Evolutionary conservation across 2,329 filamentous ascomycete species (phyloP).

Genomic region (Hypocrella siamensis): DNA sequence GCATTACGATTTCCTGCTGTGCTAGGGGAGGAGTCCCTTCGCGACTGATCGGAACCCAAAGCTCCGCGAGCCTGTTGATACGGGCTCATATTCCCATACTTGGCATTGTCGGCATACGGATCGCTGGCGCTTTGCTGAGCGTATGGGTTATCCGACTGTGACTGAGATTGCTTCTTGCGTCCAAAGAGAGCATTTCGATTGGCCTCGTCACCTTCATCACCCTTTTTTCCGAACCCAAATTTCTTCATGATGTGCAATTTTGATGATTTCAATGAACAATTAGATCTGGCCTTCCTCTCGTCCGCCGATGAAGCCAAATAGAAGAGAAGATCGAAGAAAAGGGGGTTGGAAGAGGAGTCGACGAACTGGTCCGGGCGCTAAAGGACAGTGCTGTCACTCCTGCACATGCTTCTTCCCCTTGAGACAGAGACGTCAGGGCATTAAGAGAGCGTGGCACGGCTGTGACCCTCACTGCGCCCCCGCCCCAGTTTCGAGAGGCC

Average conservation of each 20-base stretch:
- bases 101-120: conserved; percentile 35
- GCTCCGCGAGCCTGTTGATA: conserved; percentile 27
- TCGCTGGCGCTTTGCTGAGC: conserved; percentile 34
- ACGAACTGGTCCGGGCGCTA: no score
- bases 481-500: no score
- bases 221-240: conserved; percentile 43
- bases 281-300: no score
- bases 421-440: no score
- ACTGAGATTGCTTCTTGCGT: conserved; percentile 33
- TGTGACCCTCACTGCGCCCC: no score
- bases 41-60: conserved; percentile 14
- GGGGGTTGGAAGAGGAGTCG: no score
- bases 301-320: no score
- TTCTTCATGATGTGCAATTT: conserved; percentile 34
- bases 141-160: conserved; percentile 39
- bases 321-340: no score
- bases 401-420: no score
- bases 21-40: conserved; percentile 15
- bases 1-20: conserved; percentile 4
- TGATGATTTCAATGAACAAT: no score
- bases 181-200: conserved; percentile 36
- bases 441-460: no score
- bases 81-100: conserved; percentile 27
- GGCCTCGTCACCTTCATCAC: conserved; percentile 30
- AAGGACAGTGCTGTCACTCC: no score